Evolutionary conservation across 163 green algal species (phyloP), one percentile per base, ranked within the genome.

Genomic region (Chlamydomonas reinhardtii): DNA sequence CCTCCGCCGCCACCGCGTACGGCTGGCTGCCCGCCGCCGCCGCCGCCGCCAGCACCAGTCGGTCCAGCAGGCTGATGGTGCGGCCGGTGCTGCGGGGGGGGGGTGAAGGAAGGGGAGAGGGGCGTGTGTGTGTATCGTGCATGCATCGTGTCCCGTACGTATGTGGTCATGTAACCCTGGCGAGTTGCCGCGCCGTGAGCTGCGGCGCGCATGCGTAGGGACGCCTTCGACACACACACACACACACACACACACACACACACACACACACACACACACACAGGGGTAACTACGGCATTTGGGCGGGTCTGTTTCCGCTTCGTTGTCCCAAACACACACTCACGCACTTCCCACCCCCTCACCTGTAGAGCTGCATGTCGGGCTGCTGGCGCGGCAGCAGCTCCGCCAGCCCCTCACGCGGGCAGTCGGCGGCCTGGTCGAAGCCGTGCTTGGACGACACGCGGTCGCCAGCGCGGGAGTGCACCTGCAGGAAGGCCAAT

Each of bases 351-450:
- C 72, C 20, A 0, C 39, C 15, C 24, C 0, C 71, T 24, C 56
- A 82, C 76, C 64, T 43, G 66, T 84, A 84, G 4, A 84, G 76
- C 27, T 32, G 12, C 64, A 39, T 15, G 76, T 84, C 76, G 65
- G 62, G 76, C 24, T 43, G 19, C 64, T 84, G 76, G 2, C 39
- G 29, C 27, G 0, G 52, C 19, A 22, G 29, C 17, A 84, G 76
- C 39, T 31, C 17, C 17, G 31, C 14, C 64, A 84, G 29, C 0
- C 20, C 76, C 76, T 65, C 39, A 34, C 27, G 6, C n/a, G 52
- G 48, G 52, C 68, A 54, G 73, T 54, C 68, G 4, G 4, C n/a
- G n/a, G 15, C 31, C 29, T 75, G 74, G 76, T 84, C 48, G 27
- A 84, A 65, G 25, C 65, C 17, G 27, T 69, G 48, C 48, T 48